Conservation (phyloP, 129 eudicot species). For the Rutidosis leptorrhynchoides region DNA sequence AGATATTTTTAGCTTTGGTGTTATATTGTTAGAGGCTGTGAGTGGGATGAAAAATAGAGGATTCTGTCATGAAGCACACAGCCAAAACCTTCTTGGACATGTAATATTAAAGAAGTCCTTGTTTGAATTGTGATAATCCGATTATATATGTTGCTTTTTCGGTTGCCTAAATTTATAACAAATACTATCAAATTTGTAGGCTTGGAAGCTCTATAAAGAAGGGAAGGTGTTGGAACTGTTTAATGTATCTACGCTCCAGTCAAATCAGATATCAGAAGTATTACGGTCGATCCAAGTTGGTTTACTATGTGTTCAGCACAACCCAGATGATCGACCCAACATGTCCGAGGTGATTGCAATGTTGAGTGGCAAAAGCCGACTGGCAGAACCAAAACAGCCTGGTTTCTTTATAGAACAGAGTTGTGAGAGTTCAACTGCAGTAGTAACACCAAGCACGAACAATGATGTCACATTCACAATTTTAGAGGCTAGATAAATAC, state of each 20-base stretch:
- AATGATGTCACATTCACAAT: slow-evolving; percentile 23
- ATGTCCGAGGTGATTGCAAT: slow-evolving; percentile 29
- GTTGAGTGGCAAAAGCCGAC: slow-evolving; percentile 14
- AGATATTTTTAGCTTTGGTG: slow-evolving; percentile 32
- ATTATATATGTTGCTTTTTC: not conserved
- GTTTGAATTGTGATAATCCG: too few relatives aligned
- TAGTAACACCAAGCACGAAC: slow-evolving; percentile 2
- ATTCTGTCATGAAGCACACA: slow-evolving; percentile 23
- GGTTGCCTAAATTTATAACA: not conserved
- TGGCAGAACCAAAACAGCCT: slow-evolving; percentile 31
- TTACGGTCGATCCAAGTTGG: slow-evolving; percentile 26
- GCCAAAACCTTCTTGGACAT: slow-evolving; percentile 33
- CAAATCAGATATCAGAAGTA: slow-evolving; percentile 11
- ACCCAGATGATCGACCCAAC: slow-evolving; percentile 31
- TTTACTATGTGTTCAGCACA: slow-evolving; percentile 37
- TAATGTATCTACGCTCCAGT: not conserved
- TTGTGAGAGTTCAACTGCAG: slow-evolving; percentile 2
- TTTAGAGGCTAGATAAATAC: slow-evolving; percentile 6
- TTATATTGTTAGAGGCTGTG: slow-evolving; percentile 24
- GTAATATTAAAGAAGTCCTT: slow-evolving; percentile 8
- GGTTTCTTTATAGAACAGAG: slow-evolving; percentile 28
- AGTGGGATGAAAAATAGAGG: slow-evolving; percentile 32
- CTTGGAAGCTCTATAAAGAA: slow-evolving; percentile 35
- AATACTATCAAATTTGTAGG: slow-evolving; percentile 14
- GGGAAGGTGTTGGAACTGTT: slow-evolving; percentile 27